Evolutionary conservation across 768 basidiomycete species (phyloP), one percentile per base, ranked within the genome.

Genomic region (Agrocybe pediades): DNA sequence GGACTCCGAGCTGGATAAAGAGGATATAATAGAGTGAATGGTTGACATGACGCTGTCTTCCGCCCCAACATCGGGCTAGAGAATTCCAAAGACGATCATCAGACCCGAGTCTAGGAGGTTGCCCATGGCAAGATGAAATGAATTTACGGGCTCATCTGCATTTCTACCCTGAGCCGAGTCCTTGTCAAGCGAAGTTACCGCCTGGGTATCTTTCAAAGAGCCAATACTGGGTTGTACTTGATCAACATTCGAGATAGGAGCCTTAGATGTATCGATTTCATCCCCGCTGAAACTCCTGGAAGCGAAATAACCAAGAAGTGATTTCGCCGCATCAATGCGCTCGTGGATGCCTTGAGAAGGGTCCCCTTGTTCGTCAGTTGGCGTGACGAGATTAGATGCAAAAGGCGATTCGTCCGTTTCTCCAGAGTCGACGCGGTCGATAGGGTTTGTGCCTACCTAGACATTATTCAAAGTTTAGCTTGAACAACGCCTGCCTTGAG

Each of bases 381-480:
- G 77, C 25, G 77, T 79, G 19, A 71, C 71, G 2, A 79, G 63
- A 29, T 62, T 66, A 7, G 76, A 78, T 11, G 66, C 68, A 50
- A 78, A 74, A 0, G 74, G 70, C 40, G 77, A 76, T 30, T 79
- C 75, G 44, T 71, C 65, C 2, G 77, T 77, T 47, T 69, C 65
- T 29, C 63, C 68, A 24, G 77, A 77, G 52, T 73, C 49, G 42
- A 56, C 42, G 52, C 60, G 60, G 27, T 49, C 43, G 43, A 54
- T 47, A 6, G 51, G 15, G 20, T 24, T 43, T 27, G 33, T 36
- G 42, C 29, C 39, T 42, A 5, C 9, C 25, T 46, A 19, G 29
- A 25, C 46, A 36, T 29, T 33, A 42, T 8, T 41, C 21, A 20
- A 21, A n/a, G n/a, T 16, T 33, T 23, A 19, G 17, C 29, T 27